phyloP scores from a whole-genome alignment of 352 stramenopile species.

The Saprolegnia diclina region DNA sequence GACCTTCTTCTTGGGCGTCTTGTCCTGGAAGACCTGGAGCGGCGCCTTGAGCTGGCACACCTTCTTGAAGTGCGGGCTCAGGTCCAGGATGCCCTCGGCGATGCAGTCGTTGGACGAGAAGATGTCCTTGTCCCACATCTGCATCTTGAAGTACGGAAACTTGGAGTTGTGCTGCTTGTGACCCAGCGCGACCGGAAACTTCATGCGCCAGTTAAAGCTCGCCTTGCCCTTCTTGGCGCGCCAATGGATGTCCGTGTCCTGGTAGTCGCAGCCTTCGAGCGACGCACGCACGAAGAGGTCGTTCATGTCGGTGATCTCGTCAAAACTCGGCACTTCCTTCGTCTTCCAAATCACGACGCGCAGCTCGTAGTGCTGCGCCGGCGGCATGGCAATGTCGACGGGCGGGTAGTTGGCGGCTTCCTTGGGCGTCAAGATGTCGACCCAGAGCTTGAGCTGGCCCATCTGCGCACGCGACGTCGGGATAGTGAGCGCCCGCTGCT shows the following conservation, averaged over 20 bases:
- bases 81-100: slow-evolving; percentile 77
- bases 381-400: slow-evolving; percentile 81
- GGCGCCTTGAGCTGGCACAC: slow-evolving; percentile 72
- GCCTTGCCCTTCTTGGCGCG: slow-evolving; percentile 90
- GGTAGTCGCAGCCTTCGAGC: slow-evolving; percentile 73
- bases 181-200: slow-evolving; percentile 86
- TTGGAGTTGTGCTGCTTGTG: slow-evolving; percentile 85
- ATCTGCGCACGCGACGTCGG: slow-evolving; percentile 78
- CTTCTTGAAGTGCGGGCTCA: slow-evolving; percentile 62
- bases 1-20: slow-evolving; percentile 75
- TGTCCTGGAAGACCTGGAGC: slow-evolving; percentile 81
- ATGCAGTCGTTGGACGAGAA: slow-evolving; percentile 90
- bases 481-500: slow-evolving; percentile 80
- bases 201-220: slow-evolving; percentile 93
- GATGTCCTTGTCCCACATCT: slow-evolving; percentile 93
- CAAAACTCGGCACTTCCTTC: slow-evolving; percentile 81
- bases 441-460: slow-evolving; percentile 81
- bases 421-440: slow-evolving; percentile 83
- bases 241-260: slow-evolving; percentile 93
- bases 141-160: slow-evolving; percentile 90
- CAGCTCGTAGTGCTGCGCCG: slow-evolving; percentile 84
- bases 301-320: slow-evolving; percentile 86
- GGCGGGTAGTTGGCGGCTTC: slow-evolving; percentile 73
- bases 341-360: slow-evolving; percentile 91
- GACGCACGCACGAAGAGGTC: slow-evolving; percentile 90